Base-by-base conservation (phyloP, 2,329 filamentous ascomycete species). In the Aspergillus fischeri region DNA sequence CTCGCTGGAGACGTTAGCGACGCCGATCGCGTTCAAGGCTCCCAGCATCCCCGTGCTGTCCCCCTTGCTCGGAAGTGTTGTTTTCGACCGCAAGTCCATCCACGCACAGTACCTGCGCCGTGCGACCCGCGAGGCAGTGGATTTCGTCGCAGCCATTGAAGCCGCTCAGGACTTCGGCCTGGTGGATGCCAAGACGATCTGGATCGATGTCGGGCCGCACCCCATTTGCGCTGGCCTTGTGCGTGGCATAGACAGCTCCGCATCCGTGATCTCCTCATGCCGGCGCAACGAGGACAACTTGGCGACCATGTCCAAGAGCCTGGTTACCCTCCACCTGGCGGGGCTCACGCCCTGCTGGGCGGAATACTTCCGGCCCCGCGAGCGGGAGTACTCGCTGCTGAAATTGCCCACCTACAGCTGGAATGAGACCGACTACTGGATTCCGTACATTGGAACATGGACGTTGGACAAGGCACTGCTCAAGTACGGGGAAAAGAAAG, bases 171-270 rank as follows among this genome's bases (percentile, higher is more conserved):
- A 81, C 17, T 83, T 59, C 10, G 44, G 49, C 3, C 41, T 59
- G 0, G 50, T 89, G 49, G 81, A 87, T 60, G 83, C 86, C 61
- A 84, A 86, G 73, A 88, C 86, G 5, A 80, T 86, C 29, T 91
- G 85, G 83, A 76, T 92, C 55, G 89, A 92, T 70, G 76, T 91
- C 61, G 89, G 89, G n/a, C 87, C 88, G 41, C 86, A 90, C 65
- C 87, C 88, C 0, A 83, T 91, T 14, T 88, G 84, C 71, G 80
- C 81, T 48, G 82, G 82, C 58, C 86, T 91, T 81, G 81, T 90
- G 62, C 88, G 87, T 76, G 81, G 83, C 17, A 84, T 82, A 4
- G 80, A 89, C 54, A 82, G 81, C 27, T 72, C 75, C 5, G 75
- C 78, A 9, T 82, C 81, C 27, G 77, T 81, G 44, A 81, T 83